These are phyloP conservation scores for Apostasia ramifera DNA, from an alignment of 106 monocot genomes.

Conservation along the genomic window DNA sequence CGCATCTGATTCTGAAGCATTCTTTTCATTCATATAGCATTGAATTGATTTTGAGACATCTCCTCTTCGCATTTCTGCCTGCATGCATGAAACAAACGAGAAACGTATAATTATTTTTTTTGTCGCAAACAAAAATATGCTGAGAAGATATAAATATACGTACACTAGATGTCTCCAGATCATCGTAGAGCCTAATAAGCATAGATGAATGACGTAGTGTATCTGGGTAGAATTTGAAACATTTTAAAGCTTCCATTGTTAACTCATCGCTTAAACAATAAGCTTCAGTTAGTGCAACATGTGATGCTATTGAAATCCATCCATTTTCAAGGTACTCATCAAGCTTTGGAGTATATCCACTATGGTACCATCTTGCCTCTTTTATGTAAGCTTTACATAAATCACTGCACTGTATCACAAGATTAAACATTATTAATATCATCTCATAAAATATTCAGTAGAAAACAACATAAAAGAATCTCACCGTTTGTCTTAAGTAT, in stretches of 20 bases:
- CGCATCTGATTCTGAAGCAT: constrained; percentile 1
- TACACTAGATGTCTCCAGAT: constrained; percentile 17
- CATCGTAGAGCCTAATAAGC: constrained; percentile 1
- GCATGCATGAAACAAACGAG: neutral
- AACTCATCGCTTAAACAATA: neutral
- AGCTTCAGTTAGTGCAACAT: neutral
- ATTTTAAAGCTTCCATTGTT: neutral
- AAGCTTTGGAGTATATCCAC: constrained; percentile 14
- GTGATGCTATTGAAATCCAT: constrained; percentile 7
- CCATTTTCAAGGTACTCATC: constrained; percentile 26
- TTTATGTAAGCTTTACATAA: constrained; percentile 18
- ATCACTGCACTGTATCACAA: constrained; percentile 13
- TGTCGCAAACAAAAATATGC: too few species aligned
- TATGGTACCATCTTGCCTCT: constrained; percentile 21
- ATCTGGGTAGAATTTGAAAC: neutral
- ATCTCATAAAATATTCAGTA: neutral
- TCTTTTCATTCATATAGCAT: constrained; percentile 8
- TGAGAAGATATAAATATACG: neutral
- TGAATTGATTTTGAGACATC: neutral
- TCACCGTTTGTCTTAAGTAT: constrained; percentile 7
- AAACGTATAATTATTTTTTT: too few species aligned
- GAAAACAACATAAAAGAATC: neutral
- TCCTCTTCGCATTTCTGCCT: constrained; percentile 14
- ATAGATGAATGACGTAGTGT: neutral
- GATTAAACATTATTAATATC: neutral